Conservation (phyloP, 1,284 basidiomycete genomes). For the Porodaedalea pini region DNA sequence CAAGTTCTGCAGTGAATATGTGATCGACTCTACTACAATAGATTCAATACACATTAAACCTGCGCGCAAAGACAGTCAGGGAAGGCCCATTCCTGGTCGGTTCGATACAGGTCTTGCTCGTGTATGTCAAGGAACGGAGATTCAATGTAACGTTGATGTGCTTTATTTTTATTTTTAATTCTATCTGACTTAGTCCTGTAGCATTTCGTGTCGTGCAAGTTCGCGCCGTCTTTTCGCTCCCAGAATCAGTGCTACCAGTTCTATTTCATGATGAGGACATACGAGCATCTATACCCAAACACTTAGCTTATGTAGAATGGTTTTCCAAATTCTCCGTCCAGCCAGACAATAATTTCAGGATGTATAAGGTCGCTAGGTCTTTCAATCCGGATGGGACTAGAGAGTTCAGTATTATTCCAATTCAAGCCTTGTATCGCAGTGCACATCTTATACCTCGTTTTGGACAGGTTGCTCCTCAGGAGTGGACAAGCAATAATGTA, state of each 20-base stretch:
- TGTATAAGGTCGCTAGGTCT: neutral
- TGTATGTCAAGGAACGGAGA: neutral
- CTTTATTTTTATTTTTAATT: too few relatives aligned
- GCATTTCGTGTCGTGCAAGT: slow-evolving; percentile 27
- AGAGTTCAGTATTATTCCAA: neutral
- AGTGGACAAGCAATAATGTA: slow-evolving; percentile 7
- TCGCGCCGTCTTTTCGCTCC: slow-evolving; percentile 27
- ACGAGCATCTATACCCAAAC: neutral
- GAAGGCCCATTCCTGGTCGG: neutral
- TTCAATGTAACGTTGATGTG: too few relatives aligned
- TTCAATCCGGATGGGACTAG: neutral
- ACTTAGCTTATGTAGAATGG: slow-evolving; percentile 35
- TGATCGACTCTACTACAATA: neutral
- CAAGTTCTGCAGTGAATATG: neutral
- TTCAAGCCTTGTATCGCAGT: neutral
- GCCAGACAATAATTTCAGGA: neutral
- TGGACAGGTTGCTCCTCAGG: neutral
- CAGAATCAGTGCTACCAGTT: slow-evolving; percentile 8
- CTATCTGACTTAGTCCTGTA: too few relatives aligned
- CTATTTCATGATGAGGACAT: slow-evolving; percentile 7
- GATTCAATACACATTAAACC: neutral
- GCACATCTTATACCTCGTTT: slow-evolving; percentile 3
- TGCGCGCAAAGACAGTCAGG: neutral
- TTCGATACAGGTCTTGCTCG: slow-evolving; percentile 3
- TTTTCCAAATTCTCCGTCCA: slow-evolving; percentile 21